A percentile compares a stretch with the other conserved stretches of the same genome.
Conservation (phyloP, 345 rosid species). For the Salix purpurea region DNA sequence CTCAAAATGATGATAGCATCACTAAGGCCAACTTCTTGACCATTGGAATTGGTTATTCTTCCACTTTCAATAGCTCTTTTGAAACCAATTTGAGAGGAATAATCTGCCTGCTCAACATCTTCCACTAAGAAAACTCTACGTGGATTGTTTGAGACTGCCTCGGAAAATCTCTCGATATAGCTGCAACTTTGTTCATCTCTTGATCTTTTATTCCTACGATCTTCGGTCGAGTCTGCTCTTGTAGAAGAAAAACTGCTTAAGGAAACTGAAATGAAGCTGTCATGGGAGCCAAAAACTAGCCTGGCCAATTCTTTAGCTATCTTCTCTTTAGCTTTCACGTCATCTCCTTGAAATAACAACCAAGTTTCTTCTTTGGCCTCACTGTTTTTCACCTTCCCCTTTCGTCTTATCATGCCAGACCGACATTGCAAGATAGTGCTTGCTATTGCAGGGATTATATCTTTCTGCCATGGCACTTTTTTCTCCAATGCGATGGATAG, state of each 20-base stretch:
- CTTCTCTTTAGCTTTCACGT: conserved; percentile 23
- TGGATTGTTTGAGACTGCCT: conserved; percentile 57
- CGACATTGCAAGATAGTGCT: conserved; percentile 30
- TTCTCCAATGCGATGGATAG: conserved; percentile 23
- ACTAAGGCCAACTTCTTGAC: conserved; percentile 44
- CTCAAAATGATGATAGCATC: conserved; percentile 78
- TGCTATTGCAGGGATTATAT: conserved; percentile 23
- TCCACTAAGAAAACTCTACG: conserved; percentile 71
- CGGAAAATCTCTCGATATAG: conserved; percentile 59
- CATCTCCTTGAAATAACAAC: conserved; percentile 29
- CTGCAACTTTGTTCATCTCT: conserved; percentile 53
- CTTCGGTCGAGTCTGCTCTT: conserved; percentile 52
- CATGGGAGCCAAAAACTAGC: conserved; percentile 35
- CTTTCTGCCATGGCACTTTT: conserved; percentile 27
- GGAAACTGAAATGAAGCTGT: conserved; percentile 43
- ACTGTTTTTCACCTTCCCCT: conserved; percentile 5
- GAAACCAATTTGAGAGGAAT: conserved; percentile 54
- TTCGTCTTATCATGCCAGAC: conserved; percentile 22
- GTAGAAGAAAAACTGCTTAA: conserved; percentile 61
- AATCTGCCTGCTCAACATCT: conserved; percentile 74
- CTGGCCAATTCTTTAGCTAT: conserved; percentile 29
- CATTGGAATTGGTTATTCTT: conserved; percentile 35
- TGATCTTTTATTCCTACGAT: conserved; percentile 57
- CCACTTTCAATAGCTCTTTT: conserved; percentile 72
- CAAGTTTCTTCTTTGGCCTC: conserved; percentile 28